Base-by-base conservation (phyloP, 2,329 filamentous ascomycete genomes). In the Byssothecium circinans region DNA sequence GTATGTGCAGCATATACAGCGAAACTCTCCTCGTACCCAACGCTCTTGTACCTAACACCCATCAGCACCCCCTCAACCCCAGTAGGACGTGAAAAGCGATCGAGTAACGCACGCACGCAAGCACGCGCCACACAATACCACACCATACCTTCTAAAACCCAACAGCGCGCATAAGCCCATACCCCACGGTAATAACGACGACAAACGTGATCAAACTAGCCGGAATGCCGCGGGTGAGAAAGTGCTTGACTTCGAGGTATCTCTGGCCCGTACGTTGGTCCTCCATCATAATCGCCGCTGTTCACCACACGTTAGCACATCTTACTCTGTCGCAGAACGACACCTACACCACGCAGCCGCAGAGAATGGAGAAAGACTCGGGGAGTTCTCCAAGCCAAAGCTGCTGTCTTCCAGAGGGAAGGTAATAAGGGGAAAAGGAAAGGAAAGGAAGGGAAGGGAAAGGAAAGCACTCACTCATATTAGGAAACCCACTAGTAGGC, bases 211-310 rank as follows among this genome's bases (percentile, higher is more conserved):
- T 78, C 29, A 97, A 68, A 71, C 88, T 95, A 65, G 88, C 86
- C 1, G 94, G 92, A 30, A 99, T 83, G 64, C 94, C 94, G n/a
- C 91, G 80, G 42, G 88, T 95, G 64, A 99, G 86, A 72, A 99
- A 99, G 70, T 99, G 94, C 67, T 88, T 88, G 43, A 99, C 95
- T 50, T 87, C 80, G 44, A 99, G 80, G 67, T 99, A 99, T 46
- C 94, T 81, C 68, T 95, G 89, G 8, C 94, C 94, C 0, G 91
- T 95, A 54, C 87, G 81, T 0, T 89, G 82, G 62, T 99, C 92
- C 74, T 99, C 94, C 80, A 97, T 97, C 94, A 99, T 97, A 64
- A 99, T 97, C 3, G 94, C 94, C 65, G 94, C 90, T 95, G 55
- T 30, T 7, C 17, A 34, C 47, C 33, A 34, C 14, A 12, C 4